Conservation (phyloP, 2,329 filamentous ascomycete genomes). For the Ascochyta viciae-villosae region DNA sequence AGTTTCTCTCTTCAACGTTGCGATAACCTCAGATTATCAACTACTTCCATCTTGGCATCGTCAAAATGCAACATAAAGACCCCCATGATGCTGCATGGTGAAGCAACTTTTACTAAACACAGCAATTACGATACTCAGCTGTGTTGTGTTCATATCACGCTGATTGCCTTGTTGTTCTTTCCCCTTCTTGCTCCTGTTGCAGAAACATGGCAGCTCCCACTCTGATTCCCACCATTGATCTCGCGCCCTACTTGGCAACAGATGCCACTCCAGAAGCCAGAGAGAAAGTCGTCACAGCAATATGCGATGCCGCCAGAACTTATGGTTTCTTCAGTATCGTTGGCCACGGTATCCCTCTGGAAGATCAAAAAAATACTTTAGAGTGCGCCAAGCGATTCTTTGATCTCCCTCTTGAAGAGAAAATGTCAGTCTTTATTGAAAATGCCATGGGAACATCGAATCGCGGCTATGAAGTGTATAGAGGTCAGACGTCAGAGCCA, state of each 20-base stretch:
- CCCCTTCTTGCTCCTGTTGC: too few relatives aligned
- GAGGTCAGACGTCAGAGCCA: conserved; percentile 9
- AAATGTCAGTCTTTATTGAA: conserved; percentile 17
- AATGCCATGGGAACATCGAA: conserved; percentile 9
- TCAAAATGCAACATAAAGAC: too few relatives aligned
- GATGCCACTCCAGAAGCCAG: background rate
- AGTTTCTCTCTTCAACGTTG: too few relatives aligned
- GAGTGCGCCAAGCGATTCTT: conserved; percentile 15
- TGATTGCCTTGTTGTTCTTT: too few relatives aligned
- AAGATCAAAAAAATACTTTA: conserved; percentile 6
- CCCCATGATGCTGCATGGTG: too few relatives aligned
- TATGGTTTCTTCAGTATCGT: conserved; percentile 27
- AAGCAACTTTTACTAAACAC: too few relatives aligned
- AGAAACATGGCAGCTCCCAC: too few relatives aligned
- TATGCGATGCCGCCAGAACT: conserved; percentile 11
- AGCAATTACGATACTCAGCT: too few relatives aligned
- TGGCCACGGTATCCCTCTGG: conserved; percentile 22
- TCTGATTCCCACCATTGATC: background rate
- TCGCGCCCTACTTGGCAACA: background rate
- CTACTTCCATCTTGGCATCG: too few relatives aligned
- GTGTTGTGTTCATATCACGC: too few relatives aligned
- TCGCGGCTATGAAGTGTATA: conserved; percentile 17
- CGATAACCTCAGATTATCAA: too few relatives aligned
- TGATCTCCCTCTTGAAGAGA: conserved; percentile 21
- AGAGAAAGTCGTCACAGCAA: conserved; percentile 13